Evolutionary conservation across 2,329 filamentous ascomycete species (phyloP).

Genomic region (Cladophialophora carrionii): DNA sequence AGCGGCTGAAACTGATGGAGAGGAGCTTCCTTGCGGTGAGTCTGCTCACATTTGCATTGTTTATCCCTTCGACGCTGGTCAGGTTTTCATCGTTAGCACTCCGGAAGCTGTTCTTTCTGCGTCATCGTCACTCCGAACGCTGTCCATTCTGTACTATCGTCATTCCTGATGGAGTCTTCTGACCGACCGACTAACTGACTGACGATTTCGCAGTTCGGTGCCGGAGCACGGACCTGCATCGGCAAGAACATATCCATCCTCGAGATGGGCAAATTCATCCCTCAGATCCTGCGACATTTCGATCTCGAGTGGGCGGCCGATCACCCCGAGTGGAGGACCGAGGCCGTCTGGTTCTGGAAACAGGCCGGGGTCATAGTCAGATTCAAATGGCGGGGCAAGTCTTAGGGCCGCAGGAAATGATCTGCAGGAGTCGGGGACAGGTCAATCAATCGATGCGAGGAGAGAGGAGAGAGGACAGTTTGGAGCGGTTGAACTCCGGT

Average conservation of each 20-base stretch:
- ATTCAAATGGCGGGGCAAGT: conserved; percentile 14
- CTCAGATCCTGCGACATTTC: conserved; percentile 29
- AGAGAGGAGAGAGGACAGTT: too few species aligned
- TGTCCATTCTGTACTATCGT: too few species aligned
- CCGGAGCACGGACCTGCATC: conserved; percentile 43
- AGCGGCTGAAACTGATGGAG: conserved; percentile 26
- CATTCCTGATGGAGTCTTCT: too few species aligned
- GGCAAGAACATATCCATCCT: conserved; percentile 29
- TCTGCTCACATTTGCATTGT: neutral
- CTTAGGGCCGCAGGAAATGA: neutral
- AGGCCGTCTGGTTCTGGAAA: conserved; percentile 22
- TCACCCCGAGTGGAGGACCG: conserved; percentile 21
- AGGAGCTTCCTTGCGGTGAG: conserved; percentile 39
- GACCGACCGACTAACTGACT: neutral
- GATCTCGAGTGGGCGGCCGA: conserved; percentile 19
- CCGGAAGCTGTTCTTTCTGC: neutral
- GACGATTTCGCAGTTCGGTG: conserved; percentile 48
- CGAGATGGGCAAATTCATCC: conserved; percentile 33
- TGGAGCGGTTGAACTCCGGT: too few species aligned
- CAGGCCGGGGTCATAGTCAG: conserved; percentile 20
- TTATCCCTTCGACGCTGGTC: too few species aligned
- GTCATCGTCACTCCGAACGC: too few species aligned
- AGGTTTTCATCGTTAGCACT: neutral
- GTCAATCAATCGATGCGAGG: too few species aligned
- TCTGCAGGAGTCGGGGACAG: too few species aligned